Conservation (phyloP, 2,329 filamentous ascomycete species). For the Byssothecium circinans region DNA sequence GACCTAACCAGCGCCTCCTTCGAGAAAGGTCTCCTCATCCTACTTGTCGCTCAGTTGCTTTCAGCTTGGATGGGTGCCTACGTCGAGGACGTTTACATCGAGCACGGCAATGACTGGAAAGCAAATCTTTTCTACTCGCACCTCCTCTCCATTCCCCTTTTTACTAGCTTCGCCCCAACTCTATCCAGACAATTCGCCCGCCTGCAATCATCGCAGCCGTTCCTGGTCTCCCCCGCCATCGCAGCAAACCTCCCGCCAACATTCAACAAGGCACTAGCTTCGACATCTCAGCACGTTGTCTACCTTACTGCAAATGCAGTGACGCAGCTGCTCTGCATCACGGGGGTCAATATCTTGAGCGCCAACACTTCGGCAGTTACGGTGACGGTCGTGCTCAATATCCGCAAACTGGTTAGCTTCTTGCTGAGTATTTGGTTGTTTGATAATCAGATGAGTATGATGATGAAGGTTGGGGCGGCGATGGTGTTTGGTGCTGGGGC, state of each 20-base stretch:
- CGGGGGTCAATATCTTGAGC: slow-evolving; percentile 91
- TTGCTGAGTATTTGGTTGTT: slow-evolving; percentile 92
- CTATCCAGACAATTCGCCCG: slow-evolving; percentile 65
- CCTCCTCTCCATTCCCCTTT: slow-evolving; percentile 73
- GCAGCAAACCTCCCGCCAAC: slow-evolving; percentile 32
- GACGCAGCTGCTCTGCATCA: slow-evolving; percentile 93
- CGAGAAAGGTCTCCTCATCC: slow-evolving; percentile 73
- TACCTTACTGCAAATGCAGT: slow-evolving; percentile 76
- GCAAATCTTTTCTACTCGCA: slow-evolving; percentile 96
- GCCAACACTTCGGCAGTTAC: slow-evolving; percentile 88
- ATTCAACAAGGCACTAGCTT: slow-evolving; percentile 33
- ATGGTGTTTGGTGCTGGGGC: slow-evolving; percentile 91
- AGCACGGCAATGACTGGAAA: slow-evolving; percentile 86
- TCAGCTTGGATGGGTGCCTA: slow-evolving; percentile 95
- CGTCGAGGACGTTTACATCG: slow-evolving; percentile 84
- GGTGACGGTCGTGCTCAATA: slow-evolving; percentile 94
- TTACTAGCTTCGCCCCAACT: slow-evolving; percentile 69
- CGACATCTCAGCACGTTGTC: slow-evolving; percentile 67
- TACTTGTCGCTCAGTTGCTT: slow-evolving; percentile 85
- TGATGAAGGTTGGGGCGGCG: slow-evolving; percentile 77
- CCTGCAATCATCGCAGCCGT: slow-evolving; percentile 65
- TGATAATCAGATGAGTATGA: slow-evolving; percentile 75
- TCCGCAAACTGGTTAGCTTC: slow-evolving; percentile 89
- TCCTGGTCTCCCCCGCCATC: slow-evolving; percentile 46
- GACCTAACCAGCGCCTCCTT: slow-evolving; percentile 52